These are phyloP conservation scores for Antrodiella citrinella DNA, from an alignment of 768 basidiomycete genomes.

Conservation along the genomic window DNA sequence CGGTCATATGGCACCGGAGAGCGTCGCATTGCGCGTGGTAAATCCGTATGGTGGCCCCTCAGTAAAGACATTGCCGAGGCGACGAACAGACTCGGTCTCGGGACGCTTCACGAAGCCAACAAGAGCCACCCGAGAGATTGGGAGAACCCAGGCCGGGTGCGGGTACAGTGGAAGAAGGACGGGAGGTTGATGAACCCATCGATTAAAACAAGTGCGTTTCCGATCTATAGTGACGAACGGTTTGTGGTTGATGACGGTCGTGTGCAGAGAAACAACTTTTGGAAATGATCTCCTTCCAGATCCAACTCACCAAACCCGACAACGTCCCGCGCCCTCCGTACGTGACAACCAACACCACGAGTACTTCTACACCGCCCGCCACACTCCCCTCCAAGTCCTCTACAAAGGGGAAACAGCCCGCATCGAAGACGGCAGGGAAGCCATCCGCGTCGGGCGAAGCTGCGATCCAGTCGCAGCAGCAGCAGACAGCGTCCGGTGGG, in stretches of 20 bases:
- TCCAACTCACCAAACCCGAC: conserved; percentile 69
- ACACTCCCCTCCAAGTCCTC: conserved; percentile 23
- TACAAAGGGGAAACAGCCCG: conserved; percentile 22
- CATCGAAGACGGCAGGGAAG: conserved; percentile 14
- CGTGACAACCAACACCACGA: conserved; percentile 21
- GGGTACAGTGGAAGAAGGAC: conserved; percentile 88
- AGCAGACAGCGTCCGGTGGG: conserved; percentile 15
- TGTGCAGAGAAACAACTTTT: conserved; percentile 68
- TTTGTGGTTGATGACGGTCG: not conserved
- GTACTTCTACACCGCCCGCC: conserved; percentile 21
- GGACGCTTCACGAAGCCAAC: conserved; percentile 79
- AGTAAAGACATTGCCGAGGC: conserved; percentile 90
- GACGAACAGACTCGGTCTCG: conserved; percentile 65
- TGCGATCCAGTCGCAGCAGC: conserved; percentile 6
- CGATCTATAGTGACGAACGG: not conserved
- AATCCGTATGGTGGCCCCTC: conserved; percentile 91
- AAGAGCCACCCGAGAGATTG: conserved; percentile 94
- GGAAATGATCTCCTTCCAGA: conserved; percentile 64
- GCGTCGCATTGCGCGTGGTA: conserved; percentile 70
- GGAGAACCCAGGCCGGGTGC: conserved; percentile 95
- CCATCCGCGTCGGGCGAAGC: conserved; percentile 19
- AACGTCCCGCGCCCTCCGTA: conserved; percentile 60
- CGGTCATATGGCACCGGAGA: conserved; percentile 77
- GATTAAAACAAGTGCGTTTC: conserved; percentile 68
- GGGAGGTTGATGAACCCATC: conserved; percentile 52